Evolutionary conservation across 2,329 filamentous ascomycete species (phyloP).

Genomic region (Penicillium psychrosexuale): DNA sequence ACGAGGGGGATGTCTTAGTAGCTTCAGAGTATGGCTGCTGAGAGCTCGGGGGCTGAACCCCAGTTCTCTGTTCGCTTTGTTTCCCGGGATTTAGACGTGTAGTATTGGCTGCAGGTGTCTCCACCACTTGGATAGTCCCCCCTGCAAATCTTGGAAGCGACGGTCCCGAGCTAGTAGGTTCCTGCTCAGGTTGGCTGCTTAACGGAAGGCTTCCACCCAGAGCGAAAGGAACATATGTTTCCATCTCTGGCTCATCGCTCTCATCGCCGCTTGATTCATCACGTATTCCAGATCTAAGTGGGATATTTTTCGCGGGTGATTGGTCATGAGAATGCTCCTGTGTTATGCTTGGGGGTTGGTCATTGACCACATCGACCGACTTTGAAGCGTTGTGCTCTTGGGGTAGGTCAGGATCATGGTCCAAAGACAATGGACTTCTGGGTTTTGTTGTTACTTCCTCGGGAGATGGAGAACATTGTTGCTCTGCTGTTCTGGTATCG

Average conservation of each 20-base stretch:
- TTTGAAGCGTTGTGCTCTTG: background rate
- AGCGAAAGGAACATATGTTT: conserved; percentile 33
- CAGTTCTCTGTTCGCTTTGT: background rate
- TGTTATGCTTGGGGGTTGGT: background rate
- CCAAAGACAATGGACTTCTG: background rate
- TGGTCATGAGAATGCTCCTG: background rate
- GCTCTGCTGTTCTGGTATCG: no score
- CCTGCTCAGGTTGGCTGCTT: conserved; percentile 24
- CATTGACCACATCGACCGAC: no score
- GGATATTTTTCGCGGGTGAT: background rate
- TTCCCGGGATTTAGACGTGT: conserved; percentile 5
- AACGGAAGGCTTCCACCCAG: conserved; percentile 25
- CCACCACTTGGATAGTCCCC: conserved; percentile 32
- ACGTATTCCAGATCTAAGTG: background rate
- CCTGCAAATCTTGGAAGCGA: conserved; percentile 17
- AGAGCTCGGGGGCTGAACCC: background rate
- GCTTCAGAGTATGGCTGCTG: conserved; percentile 21
- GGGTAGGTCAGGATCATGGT: no score
- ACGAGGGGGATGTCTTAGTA: conserved; percentile 34
- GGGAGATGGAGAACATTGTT: background rate
- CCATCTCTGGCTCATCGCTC: conserved; percentile 38
- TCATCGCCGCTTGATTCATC: conserved; percentile 19
- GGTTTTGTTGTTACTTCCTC: background rate
- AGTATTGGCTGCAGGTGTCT: conserved; percentile 27
- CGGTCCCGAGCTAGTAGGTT: conserved; percentile 21